These are phyloP conservation scores for Candida sp. DNA, from an alignment of 1,139 yeast genomes.

Conservation along the genomic window DNA sequence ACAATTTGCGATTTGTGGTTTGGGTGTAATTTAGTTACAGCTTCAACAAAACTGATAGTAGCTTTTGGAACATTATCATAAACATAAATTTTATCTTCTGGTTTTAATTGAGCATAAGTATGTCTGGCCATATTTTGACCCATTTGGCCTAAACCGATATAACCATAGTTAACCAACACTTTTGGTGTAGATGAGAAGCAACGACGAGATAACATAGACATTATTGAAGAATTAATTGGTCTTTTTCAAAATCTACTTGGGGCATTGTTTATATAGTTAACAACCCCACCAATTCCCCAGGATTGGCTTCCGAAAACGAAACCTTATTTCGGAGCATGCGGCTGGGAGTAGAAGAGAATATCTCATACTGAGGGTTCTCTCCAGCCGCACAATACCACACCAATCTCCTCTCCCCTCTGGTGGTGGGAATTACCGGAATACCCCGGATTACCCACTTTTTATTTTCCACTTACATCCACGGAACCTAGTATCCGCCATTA, in stretches of 20 bases:
- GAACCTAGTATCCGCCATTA: background rate
- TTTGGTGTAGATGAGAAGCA: slow-evolving; percentile 16
- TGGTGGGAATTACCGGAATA: too few species aligned
- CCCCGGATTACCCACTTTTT: background rate
- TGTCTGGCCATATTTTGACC: slow-evolving; percentile 61
- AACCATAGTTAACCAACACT: slow-evolving; percentile 37
- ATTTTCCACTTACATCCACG: background rate
- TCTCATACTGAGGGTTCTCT: too few species aligned
- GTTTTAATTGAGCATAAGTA: slow-evolving; percentile 38
- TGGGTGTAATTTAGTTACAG: slow-evolving; percentile 22
- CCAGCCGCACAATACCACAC: too few species aligned
- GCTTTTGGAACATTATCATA: slow-evolving; percentile 39
- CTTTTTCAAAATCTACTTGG: background rate
- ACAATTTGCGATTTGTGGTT: slow-evolving; percentile 16
- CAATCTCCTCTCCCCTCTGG: too few species aligned
- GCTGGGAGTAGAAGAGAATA: background rate
- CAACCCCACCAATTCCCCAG: background rate
- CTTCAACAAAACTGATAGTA: slow-evolving; percentile 21
- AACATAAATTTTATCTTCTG: slow-evolving; percentile 40
- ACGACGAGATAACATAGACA: slow-evolving; percentile 11
- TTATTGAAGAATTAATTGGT: background rate
- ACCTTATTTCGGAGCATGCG: background rate
- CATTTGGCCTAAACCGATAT: slow-evolving; percentile 60
- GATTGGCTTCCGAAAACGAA: background rate
- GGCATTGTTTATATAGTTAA: too few species aligned